phyloP scores from a whole-genome alignment of 306 rosid species.

The Cicer chorassanicum region DNA sequence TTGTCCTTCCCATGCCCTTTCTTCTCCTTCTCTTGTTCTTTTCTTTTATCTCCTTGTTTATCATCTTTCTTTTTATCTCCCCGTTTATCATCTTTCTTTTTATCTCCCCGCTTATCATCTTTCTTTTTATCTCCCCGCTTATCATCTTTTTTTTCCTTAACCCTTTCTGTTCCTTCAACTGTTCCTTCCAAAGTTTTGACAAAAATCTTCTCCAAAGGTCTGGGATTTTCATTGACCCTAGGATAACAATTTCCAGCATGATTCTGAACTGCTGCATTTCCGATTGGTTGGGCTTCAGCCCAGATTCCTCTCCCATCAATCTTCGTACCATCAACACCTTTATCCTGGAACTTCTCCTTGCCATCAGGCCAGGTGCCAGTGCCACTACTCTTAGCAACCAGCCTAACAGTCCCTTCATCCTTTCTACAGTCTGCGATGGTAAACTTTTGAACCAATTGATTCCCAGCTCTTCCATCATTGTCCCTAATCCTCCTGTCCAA shows the following conservation, averaged over 20 bases:
- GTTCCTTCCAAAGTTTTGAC: constrained; percentile 54
- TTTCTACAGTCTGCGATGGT: constrained; percentile 52
- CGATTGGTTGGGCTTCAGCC: constrained; percentile 49
- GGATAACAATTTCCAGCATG: constrained; percentile 52
- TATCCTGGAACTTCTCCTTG: constrained; percentile 58
- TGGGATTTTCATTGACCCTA: constrained; percentile 58
- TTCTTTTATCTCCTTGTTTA: constrained; percentile 66
- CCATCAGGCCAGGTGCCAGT: constrained; percentile 50
- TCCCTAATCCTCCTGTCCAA: constrained; percentile 68
- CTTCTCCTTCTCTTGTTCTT: constrained; percentile 68
- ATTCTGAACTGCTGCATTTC: constrained; percentile 56
- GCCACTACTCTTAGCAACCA: constrained; percentile 60
- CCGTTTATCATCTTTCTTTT: constrained; percentile 66
- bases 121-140: constrained; percentile 56
- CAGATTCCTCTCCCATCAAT: constrained; percentile 51
- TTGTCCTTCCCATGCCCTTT: constrained; percentile 82
- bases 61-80: constrained; percentile 70
- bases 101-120: constrained; percentile 53
- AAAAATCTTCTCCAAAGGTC: constrained; percentile 50
- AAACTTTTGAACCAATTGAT: constrained; percentile 57
- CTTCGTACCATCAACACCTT: constrained; percentile 51
- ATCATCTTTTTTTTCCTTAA: constrained; percentile 65
- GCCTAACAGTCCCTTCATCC: constrained; percentile 64
- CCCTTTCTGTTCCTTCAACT: constrained; percentile 41
- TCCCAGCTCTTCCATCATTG: constrained; percentile 55